phyloP scores from a whole-genome alignment of 2,329 filamentous ascomycete species.

The Geosmithia flava region DNA sequence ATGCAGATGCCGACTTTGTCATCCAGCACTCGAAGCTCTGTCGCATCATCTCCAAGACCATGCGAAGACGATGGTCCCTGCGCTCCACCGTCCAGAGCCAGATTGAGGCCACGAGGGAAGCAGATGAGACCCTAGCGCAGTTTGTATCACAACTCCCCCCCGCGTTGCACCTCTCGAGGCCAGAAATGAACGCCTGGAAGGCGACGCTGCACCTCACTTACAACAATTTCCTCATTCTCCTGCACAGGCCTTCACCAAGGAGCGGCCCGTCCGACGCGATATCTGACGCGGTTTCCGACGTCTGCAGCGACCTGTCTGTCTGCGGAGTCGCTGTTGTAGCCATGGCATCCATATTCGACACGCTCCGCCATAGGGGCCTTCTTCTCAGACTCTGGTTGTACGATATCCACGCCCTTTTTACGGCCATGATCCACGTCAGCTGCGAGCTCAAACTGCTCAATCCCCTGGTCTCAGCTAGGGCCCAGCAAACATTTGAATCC shows the following conservation, averaged over 20 bases:
- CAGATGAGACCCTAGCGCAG: constrained; percentile 16
- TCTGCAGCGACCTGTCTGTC: constrained; percentile 13
- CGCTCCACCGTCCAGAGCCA: constrained; percentile 8
- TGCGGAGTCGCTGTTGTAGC: constrained; percentile 15
- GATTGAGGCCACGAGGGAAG: constrained; percentile 13
- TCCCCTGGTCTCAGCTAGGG: constrained; percentile 17
- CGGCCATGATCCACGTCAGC: constrained; percentile 15
- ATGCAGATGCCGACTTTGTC: constrained; percentile 28
- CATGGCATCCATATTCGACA: constrained; percentile 16
- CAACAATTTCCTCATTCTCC: constrained; percentile 19
- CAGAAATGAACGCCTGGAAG: constrained; percentile 13
- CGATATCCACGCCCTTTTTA: constrained; percentile 16
- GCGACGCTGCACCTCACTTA: constrained; percentile 19
- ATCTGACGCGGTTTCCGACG: constrained; percentile 1
- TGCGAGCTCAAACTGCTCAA: constrained; percentile 13
- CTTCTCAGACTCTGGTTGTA: constrained; percentile 15
- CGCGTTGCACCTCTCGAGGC: constrained; percentile 9
- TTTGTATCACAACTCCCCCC: constrained; percentile 15
- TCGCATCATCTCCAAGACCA: constrained; percentile 30
- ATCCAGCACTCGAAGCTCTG: constrained; percentile 37
- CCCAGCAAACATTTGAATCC: constrained; percentile 13
- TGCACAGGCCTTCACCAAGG: constrained; percentile 16
- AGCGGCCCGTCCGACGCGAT: not conserved
- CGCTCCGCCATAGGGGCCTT: constrained; percentile 9
- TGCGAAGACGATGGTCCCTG: constrained; percentile 6